Evolutionary conservation across 495 filamentous ascomycete species (phyloP).

Genomic region (Evernia prunastri): DNA sequence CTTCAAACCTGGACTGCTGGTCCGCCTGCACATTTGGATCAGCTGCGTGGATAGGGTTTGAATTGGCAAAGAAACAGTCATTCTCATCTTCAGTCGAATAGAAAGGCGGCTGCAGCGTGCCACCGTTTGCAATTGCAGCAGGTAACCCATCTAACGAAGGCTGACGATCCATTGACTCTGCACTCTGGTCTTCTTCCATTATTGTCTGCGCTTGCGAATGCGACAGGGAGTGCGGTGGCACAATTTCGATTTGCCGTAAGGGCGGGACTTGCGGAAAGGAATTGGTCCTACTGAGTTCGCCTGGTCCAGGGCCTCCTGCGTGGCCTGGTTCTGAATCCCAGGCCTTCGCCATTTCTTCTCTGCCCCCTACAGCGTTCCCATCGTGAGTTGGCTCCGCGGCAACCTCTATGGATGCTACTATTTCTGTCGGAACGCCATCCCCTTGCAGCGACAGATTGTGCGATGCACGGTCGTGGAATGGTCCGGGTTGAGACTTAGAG

Average conservation of each 20-base stretch:
- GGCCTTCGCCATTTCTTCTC: slow-evolving; percentile 11
- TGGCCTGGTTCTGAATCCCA: slow-evolving; percentile 3
- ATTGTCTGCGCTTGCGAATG: slow-evolving; percentile 41
- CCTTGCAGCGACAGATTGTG: background rate
- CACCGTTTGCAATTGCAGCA: slow-evolving; percentile 29
- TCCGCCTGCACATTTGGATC: slow-evolving; percentile 24
- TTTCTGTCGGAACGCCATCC: background rate
- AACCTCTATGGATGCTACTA: background rate
- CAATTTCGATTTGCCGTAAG: slow-evolving; percentile 25
- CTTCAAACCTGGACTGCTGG: slow-evolving; percentile 49
- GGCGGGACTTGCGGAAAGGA: slow-evolving; percentile 55
- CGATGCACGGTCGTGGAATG: background rate
- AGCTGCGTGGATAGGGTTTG: slow-evolving; percentile 10
- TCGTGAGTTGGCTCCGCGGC: background rate
- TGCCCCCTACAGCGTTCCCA: background rate
- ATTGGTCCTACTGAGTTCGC: slow-evolving; percentile 42
- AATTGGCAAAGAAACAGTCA: slow-evolving; percentile 21
- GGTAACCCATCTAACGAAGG: slow-evolving; percentile 4
- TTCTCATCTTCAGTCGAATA: slow-evolving; percentile 29
- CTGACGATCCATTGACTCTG: slow-evolving; percentile 17
- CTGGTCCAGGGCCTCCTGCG: background rate
- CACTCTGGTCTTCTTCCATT: slow-evolving; percentile 36
- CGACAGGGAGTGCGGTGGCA: slow-evolving; percentile 27
- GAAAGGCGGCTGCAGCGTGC: slow-evolving; percentile 31
- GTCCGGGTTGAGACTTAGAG: slow-evolving; percentile 1